Evolutionary conservation across 2,329 filamentous ascomycete species (phyloP).

Genomic region (Scytalidium lignicola): DNA sequence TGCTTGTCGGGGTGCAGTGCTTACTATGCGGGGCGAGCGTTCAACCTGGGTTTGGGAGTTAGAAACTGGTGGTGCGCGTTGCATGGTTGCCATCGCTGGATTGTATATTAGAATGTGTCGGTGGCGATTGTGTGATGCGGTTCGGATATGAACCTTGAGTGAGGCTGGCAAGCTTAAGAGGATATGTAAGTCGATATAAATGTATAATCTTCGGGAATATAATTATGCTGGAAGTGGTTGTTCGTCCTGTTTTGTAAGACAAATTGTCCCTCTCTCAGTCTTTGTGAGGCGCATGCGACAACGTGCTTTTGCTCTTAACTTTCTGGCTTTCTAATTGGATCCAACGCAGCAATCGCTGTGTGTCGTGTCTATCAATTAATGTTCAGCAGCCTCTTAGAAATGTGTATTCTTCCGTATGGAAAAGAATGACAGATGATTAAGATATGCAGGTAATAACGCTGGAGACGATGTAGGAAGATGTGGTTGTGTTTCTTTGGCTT

Average conservation of each 20-base stretch:
- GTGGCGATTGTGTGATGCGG: neutral
- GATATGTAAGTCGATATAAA: neutral
- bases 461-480: neutral
- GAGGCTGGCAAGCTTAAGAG: neutral
- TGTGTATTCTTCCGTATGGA: neutral
- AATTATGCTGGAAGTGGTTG: neutral
- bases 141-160: neutral
- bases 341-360: neutral
- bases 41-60: slow-evolving; percentile 1
- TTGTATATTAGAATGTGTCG: neutral
- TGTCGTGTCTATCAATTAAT: neutral
- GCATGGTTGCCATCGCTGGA: neutral
- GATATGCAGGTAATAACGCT: neutral
- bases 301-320: neutral
- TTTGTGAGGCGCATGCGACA: neutral
- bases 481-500: neutral
- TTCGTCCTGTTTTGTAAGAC: neutral
- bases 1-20: slow-evolving; percentile 7
- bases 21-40: neutral
- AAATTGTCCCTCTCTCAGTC: neutral
- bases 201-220: too few species aligned
- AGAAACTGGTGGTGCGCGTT: slow-evolving; percentile 6
- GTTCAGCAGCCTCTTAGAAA: neutral
- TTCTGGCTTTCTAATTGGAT: neutral
- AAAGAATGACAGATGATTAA: neutral